Percentiles rank a stretch among this genome's conserved stretches.
These are phyloP conservation scores for Iodosphaeria phyllophila DNA, from an alignment of 2,329 filamentous ascomycete species.

Conservation along the genomic window DNA sequence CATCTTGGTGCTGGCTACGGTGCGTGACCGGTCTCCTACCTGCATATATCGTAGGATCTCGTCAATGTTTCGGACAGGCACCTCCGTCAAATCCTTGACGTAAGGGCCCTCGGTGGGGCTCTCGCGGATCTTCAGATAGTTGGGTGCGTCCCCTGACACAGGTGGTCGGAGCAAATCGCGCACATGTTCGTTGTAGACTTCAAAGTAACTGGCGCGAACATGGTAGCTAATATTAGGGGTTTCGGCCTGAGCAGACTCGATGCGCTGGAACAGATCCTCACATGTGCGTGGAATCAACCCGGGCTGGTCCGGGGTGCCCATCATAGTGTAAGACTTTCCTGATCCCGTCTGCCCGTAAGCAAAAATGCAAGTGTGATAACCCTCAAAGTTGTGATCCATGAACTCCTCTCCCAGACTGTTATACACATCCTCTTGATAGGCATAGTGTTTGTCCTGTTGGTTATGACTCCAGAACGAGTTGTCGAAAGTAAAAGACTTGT, in stretches of 20 bases:
- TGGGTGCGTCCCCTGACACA: slow-evolving; percentile 49
- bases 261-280: slow-evolving; percentile 86
- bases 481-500: slow-evolving; percentile 90
- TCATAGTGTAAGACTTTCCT: slow-evolving; percentile 96
- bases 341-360: slow-evolving; percentile 96
- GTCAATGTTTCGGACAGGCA: slow-evolving; percentile 68
- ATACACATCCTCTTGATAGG: slow-evolving; percentile 84
- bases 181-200: slow-evolving; percentile 98
- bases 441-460: slow-evolving; percentile 63
- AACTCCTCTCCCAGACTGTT: slow-evolving; percentile 90
- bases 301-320: slow-evolving; percentile 72
- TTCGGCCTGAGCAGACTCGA: slow-evolving; percentile 58
- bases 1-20: slow-evolving; percentile 92
- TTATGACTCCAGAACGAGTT: slow-evolving; percentile 97
- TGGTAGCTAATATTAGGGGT: slow-evolving; percentile 90
- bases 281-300: slow-evolving; percentile 91
- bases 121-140: slow-evolving; percentile 95
- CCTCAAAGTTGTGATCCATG: slow-evolving; percentile 96
- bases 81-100: slow-evolving; percentile 88
- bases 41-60: slow-evolving; percentile 89
- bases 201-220: slow-evolving; percentile 94
- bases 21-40: slow-evolving; percentile 71
- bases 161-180: slow-evolving; percentile 76
- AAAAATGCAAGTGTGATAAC: slow-evolving; percentile 98
- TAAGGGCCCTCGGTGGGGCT: slow-evolving; percentile 90